Percentiles rank a stretch among this genome's conserved stretches.
phyloP scores from a whole-genome alignment of 2,329 filamentous ascomycete genomes.

The Colletotrichum echinochloae region DNA sequence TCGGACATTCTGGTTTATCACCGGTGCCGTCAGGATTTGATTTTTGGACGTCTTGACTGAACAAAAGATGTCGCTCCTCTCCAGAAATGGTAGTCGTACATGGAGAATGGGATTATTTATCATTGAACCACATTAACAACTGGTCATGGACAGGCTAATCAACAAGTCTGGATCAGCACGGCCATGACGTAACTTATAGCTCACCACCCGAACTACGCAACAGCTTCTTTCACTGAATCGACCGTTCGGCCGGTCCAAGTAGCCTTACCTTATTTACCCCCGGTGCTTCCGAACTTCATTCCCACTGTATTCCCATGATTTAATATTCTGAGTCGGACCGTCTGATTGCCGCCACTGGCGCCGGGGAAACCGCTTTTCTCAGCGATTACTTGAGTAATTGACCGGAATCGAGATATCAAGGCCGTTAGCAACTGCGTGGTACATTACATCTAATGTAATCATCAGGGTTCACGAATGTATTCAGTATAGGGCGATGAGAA shows the following conservation, averaged over 20 bases:
- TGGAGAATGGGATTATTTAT: not conserved
- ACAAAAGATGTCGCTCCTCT: not conserved
- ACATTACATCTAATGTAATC: not conserved
- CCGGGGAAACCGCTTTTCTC: no score
- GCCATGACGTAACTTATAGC: slow-evolving; percentile 29
- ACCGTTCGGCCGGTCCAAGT: not conserved
- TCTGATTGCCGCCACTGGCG: not conserved
- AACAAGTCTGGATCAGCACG: not conserved
- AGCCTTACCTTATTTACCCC: no score
- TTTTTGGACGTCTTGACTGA: not conserved
- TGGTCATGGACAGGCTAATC: no score
- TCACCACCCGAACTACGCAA: slow-evolving; percentile 32
- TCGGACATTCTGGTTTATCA: slow-evolving; percentile 38
- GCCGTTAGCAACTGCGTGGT: not conserved
- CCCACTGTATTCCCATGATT: not conserved
- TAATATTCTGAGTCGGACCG: not conserved
- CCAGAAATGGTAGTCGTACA: accelerated
- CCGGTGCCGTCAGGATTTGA: not conserved
- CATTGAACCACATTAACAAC: not conserved
- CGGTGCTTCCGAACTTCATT: not conserved
- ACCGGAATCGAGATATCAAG: not conserved
- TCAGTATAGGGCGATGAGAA: not conserved
- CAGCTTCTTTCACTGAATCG: slow-evolving; percentile 14
- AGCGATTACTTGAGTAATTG: not conserved
- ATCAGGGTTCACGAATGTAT: not conserved